phyloP scores from a whole-genome alignment of 805 yeast genomes.

The Candida easanensis region DNA sequence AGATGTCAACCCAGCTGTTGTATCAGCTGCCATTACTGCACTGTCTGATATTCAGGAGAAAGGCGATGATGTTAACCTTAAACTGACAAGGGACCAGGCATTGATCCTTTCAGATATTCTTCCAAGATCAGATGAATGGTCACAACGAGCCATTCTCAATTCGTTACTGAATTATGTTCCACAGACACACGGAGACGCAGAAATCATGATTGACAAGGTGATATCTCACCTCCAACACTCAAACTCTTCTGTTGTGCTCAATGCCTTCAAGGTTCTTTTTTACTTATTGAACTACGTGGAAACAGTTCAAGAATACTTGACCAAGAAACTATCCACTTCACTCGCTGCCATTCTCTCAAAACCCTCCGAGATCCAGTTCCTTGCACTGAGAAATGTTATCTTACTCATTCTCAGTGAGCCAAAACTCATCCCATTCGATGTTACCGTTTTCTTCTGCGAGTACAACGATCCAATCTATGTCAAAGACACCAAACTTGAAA shows the following conservation, averaged over 20 bases:
- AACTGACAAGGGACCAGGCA: slow-evolving; percentile 50
- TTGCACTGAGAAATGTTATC: slow-evolving; percentile 77
- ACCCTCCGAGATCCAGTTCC: slow-evolving; percentile 80
- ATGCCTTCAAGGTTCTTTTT: slow-evolving; percentile 67
- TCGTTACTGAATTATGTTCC: slow-evolving; percentile 72
- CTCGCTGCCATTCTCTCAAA: slow-evolving; percentile 66
- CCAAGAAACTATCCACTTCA: slow-evolving; percentile 64
- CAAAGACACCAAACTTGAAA: slow-evolving; percentile 86
- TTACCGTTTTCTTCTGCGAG: slow-evolving; percentile 77
- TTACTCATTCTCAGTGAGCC: slow-evolving; percentile 66
- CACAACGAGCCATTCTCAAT: slow-evolving; percentile 63
- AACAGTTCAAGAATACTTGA: slow-evolving; percentile 51
- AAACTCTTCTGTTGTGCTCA: slow-evolving; percentile 77
- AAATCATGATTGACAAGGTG: slow-evolving; percentile 57
- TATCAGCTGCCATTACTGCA: slow-evolving; percentile 69
- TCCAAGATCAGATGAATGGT: slow-evolving; percentile 50
- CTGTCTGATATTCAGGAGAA: slow-evolving; percentile 62
- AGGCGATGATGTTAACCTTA: slow-evolving; percentile 45
- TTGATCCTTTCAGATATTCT: slow-evolving; percentile 36
- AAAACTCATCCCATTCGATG: slow-evolving; percentile 58
- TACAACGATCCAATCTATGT: slow-evolving; percentile 85
- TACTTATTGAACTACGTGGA: slow-evolving; percentile 72
- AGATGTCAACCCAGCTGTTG: slow-evolving; percentile 59
- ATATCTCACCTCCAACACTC: slow-evolving; percentile 76
- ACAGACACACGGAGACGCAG: slow-evolving; percentile 61